phyloP scores from a whole-genome alignment of 1,284 basidiomycete species.

The Boletus mariae region DNA sequence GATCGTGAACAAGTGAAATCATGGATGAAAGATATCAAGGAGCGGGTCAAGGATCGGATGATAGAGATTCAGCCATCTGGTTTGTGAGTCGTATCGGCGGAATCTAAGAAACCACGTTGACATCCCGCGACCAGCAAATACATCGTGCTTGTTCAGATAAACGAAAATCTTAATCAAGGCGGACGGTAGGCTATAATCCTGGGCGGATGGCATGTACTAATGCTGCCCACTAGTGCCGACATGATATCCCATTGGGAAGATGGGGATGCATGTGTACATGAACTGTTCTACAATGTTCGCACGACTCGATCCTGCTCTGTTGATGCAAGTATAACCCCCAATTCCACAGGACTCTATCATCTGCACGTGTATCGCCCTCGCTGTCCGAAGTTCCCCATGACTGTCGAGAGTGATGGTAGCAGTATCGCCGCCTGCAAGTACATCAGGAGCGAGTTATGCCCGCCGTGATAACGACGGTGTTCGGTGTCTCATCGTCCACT shows the following conservation, averaged over 20 bases:
- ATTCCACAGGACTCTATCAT: slow-evolving; percentile 33
- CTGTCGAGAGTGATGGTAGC: slow-evolving; percentile 18
- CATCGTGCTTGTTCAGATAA: slow-evolving; percentile 76
- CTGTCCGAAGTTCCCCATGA: slow-evolving; percentile 30
- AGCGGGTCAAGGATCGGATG: slow-evolving; percentile 79
- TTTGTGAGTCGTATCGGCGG: slow-evolving; percentile 54
- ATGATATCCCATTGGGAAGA: slow-evolving; percentile 36
- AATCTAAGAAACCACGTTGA: slow-evolving; percentile 14
- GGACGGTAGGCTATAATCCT: slow-evolving; percentile 51
- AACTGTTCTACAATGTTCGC: slow-evolving; percentile 33
- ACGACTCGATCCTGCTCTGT: slow-evolving; percentile 2
- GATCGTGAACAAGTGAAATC: slow-evolving; percentile 65
- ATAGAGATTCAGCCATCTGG: slow-evolving; percentile 72
- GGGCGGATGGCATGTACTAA: slow-evolving; percentile 9
- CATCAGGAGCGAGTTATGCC: slow-evolving; percentile 15
- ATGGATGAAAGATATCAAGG: slow-evolving; percentile 80
- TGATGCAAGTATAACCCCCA: slow-evolving; percentile 9
- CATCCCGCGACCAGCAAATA: slow-evolving; percentile 58
- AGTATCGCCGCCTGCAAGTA: slow-evolving; percentile 26
- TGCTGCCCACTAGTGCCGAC: slow-evolving; percentile 34
- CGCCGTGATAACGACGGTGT: slow-evolving; percentile 20
- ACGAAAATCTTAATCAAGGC: slow-evolving; percentile 76
- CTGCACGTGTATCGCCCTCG: slow-evolving; percentile 35
- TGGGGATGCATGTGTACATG: slow-evolving; percentile 29
- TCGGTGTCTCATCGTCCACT: slow-evolving; percentile 14